These are phyloP conservation scores for Dendrobium chrysotoxum DNA, from an alignment of 106 monocot genomes.

Conservation along the genomic window DNA sequence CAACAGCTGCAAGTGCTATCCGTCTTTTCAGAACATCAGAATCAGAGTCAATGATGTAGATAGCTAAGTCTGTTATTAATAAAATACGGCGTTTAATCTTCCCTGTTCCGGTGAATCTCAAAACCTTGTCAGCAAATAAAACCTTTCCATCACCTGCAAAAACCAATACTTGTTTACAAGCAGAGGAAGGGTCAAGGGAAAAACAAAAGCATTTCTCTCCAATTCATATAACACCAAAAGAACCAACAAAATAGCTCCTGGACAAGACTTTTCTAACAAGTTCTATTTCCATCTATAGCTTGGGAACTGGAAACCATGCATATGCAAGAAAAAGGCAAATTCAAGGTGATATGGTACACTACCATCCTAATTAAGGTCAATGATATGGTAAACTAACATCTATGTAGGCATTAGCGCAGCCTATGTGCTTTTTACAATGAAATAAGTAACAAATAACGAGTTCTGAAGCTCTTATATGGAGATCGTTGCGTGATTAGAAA, in stretches of 20 bases:
- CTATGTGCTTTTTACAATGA: not conserved
- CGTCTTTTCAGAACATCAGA: slow-evolving; percentile 65
- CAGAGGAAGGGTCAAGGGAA: too few species aligned
- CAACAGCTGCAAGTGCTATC: slow-evolving; percentile 74
- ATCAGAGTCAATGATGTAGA: slow-evolving; percentile 83
- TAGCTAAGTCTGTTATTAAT: slow-evolving; percentile 78
- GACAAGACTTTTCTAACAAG: not conserved
- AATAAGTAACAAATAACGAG: not conserved
- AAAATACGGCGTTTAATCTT: slow-evolving; percentile 83
- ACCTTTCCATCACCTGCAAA: slow-evolving; percentile 69
- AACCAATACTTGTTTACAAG: not conserved
- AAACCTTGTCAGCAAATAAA: slow-evolving; percentile 83
- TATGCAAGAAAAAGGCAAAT: not conserved
- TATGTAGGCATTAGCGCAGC: too few species aligned
- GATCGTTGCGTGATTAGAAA: not conserved
- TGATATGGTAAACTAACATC: not conserved
- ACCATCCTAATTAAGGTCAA: not conserved
- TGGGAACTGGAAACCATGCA: not conserved
- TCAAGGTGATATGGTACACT: not conserved
- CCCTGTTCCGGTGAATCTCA: slow-evolving; percentile 86
- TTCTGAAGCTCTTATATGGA: not conserved
- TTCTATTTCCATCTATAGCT: not conserved
- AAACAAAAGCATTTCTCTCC: not conserved
- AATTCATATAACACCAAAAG: not conserved
- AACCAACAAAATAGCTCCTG: not conserved